phyloP scores from a whole-genome alignment of 202 grass and related monocot species.

The Thinopyrum obtusiflorum region DNA sequence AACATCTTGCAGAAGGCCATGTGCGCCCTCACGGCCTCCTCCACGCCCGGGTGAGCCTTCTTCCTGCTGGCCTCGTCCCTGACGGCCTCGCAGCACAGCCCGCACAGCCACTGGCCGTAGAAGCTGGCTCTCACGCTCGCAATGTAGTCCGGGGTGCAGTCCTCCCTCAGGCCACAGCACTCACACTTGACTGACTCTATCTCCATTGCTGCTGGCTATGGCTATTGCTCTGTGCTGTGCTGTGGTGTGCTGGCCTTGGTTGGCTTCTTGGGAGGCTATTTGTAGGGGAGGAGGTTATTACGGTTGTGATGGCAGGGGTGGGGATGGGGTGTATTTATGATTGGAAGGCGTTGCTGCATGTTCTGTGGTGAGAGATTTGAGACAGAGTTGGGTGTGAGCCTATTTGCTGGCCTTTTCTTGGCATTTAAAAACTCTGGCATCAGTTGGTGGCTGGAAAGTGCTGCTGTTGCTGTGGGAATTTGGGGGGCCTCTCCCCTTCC shows the following conservation, averaged over 20 bases:
- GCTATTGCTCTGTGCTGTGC: constrained; percentile 14
- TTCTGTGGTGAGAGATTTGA: constrained; percentile 63
- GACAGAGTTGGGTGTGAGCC: constrained; percentile 54
- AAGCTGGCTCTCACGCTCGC: constrained; percentile 65
- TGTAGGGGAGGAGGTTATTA: constrained; percentile 44
- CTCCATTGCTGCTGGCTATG: constrained; percentile 55
- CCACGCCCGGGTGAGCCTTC: constrained; percentile 48
- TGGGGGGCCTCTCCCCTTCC: constrained; percentile 23
- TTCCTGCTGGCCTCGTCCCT: constrained; percentile 62
- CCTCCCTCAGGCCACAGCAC: constrained; percentile 79
- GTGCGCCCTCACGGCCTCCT: constrained; percentile 75
- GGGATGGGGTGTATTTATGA: constrained; percentile 48
- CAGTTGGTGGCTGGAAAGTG: constrained; percentile 50
- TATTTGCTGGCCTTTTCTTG: constrained; percentile 57
- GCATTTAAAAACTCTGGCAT: constrained; percentile 50
- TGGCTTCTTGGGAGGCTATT: constrained; percentile 41
- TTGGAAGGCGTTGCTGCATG: constrained; percentile 49
- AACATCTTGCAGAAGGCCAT: constrained; percentile 82
- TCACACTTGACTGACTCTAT: constrained; percentile 75
- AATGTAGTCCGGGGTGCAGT: constrained; percentile 88
- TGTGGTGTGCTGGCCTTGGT: background rate
- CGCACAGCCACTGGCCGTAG: constrained; percentile 82
- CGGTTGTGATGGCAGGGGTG: constrained; percentile 37
- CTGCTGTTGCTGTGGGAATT: constrained; percentile 40
- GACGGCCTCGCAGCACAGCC: constrained; percentile 84